These are phyloP conservation scores for Immersiporthe knoxdaviesiana DNA, from an alignment of 2,329 filamentous ascomycete species.

Conservation along the genomic window DNA sequence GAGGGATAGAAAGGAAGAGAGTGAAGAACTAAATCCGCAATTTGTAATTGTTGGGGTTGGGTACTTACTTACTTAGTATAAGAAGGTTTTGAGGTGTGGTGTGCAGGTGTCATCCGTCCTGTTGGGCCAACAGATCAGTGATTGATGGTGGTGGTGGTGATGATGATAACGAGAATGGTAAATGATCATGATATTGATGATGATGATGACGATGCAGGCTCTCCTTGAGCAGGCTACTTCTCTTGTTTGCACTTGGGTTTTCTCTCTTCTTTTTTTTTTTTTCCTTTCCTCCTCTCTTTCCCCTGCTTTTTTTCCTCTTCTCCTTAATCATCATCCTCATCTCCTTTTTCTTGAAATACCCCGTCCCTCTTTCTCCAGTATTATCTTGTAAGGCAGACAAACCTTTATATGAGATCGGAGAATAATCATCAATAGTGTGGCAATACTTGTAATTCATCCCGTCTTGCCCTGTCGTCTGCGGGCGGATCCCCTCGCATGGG, in stretches of 20 bases:
- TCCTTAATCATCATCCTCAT: background rate
- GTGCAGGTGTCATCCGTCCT: background rate
- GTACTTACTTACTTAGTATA: too few relatives aligned
- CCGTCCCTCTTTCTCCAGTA: background rate
- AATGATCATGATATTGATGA: too few relatives aligned
- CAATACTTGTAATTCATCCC: background rate
- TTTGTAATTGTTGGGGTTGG: too few relatives aligned
- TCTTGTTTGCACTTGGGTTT: background rate
- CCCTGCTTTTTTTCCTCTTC: background rate
- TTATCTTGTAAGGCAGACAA: background rate
- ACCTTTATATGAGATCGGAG: background rate
- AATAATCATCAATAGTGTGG: background rate
- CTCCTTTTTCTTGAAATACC: background rate
- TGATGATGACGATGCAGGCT: background rate
- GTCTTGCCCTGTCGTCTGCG: conserved; percentile 9
- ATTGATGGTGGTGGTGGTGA: background rate
- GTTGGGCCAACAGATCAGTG: background rate
- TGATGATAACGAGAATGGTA: too few relatives aligned
- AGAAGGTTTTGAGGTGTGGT: too few relatives aligned
- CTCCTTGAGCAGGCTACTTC: background rate
- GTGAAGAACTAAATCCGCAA: too few relatives aligned
- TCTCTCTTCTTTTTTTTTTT: background rate
- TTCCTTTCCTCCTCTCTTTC: background rate
- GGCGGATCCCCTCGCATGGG: conserved; percentile 5
- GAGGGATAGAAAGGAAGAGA: too few relatives aligned